These are phyloP conservation scores for Silene conica DNA, from an alignment of 148 eudicot species.

Conservation along the genomic window DNA sequence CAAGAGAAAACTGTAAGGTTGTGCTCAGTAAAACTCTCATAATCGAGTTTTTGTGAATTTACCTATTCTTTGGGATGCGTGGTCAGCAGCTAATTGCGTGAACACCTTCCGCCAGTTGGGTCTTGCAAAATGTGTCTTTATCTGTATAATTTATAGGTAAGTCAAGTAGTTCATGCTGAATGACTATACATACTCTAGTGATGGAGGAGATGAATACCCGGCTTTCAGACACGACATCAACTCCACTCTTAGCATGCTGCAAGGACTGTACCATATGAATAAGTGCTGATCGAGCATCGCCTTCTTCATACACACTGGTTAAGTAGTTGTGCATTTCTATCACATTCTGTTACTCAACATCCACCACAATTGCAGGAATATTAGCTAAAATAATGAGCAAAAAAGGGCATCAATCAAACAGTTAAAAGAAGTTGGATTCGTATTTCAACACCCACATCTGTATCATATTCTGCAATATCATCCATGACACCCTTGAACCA, in stretches of 20 bases:
- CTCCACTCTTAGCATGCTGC: conserved; percentile 95
- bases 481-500: conserved; percentile 98
- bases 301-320: conserved; percentile 96
- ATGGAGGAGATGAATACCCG: conserved; percentile 41
- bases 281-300: conserved; percentile 97
- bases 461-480: conserved; percentile 72
- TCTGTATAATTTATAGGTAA: conserved; percentile 38
- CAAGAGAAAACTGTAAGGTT: not conserved
- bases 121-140: conserved; percentile 90
- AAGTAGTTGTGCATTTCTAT: conserved; percentile 97
- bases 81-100: conserved; percentile 40
- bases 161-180: conserved; percentile 2
- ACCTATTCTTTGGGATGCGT: conserved; percentile 64
- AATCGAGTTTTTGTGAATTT: conserved; percentile 1
- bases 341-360: conserved; percentile 47
- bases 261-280: conserved; percentile 87
- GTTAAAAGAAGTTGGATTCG: not conserved
- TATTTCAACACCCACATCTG: conserved; percentile 42
- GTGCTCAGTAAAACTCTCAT: not conserved
- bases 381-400: not conserved
- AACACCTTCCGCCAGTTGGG: conserved; percentile 97
- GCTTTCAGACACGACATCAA: conserved; percentile 90
- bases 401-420: not conserved
- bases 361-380: not conserved
- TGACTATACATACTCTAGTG: conserved; percentile 1